Conservation (phyloP, 2,329 filamentous ascomycete species). For the Blastomyces emzantsi region DNA sequence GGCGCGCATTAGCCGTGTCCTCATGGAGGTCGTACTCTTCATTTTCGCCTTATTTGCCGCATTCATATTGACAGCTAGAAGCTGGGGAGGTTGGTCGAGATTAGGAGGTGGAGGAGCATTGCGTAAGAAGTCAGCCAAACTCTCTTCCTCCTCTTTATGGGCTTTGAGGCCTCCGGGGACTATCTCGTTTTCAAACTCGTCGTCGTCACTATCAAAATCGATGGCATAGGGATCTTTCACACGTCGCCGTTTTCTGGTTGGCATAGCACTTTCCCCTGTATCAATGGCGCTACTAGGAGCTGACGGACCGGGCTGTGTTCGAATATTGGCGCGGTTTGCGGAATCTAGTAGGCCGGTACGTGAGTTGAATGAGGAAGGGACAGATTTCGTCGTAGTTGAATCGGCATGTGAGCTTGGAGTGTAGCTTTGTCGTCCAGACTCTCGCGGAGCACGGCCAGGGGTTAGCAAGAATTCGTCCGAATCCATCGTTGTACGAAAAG, state of each 20-base stretch:
- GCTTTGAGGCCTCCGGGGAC: slow-evolving; percentile 24
- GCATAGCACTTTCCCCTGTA: slow-evolving; percentile 23
- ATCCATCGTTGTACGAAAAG: slow-evolving; percentile 77
- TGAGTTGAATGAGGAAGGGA: slow-evolving; percentile 63
- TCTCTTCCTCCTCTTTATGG: slow-evolving; percentile 38
- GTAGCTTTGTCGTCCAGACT: slow-evolving; percentile 31
- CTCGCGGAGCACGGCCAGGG: slow-evolving; percentile 21
- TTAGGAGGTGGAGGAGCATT: slow-evolving; percentile 36
- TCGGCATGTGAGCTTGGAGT: slow-evolving; percentile 41
- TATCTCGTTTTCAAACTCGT: slow-evolving; percentile 52
- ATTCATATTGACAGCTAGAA: slow-evolving; percentile 21
- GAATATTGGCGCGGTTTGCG: slow-evolving; percentile 24
- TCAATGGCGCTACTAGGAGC: not conserved
- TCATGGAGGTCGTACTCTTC: slow-evolving; percentile 24
- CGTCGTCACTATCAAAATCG: slow-evolving; percentile 63
- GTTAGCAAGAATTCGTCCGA: slow-evolving; percentile 58
- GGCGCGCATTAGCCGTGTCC: slow-evolving; percentile 29
- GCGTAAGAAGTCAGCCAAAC: slow-evolving; percentile 41
- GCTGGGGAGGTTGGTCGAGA: slow-evolving; percentile 25
- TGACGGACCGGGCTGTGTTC: slow-evolving; percentile 15
- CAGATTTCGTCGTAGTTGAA: slow-evolving; percentile 41
- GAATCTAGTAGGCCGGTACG: slow-evolving; percentile 57
- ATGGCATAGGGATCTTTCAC: slow-evolving; percentile 91
- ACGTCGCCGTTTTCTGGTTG: slow-evolving; percentile 65
- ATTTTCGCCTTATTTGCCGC: slow-evolving; percentile 12